Evolutionary conservation across 768 basidiomycete genomes (phyloP), one percentile per base, ranked within the genome.

Genomic region (Amanita brunnescens): DNA sequence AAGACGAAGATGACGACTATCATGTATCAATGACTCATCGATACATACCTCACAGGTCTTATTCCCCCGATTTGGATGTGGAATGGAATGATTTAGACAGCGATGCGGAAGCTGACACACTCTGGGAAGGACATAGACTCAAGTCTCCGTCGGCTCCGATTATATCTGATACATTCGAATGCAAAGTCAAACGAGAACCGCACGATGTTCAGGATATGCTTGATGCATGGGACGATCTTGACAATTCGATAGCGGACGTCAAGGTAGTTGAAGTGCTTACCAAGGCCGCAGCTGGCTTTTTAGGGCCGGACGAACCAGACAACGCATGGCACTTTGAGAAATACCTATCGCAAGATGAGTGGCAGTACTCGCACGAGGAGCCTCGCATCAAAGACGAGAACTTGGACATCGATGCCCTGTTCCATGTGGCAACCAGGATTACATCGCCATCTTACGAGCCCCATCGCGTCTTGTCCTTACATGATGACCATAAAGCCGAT

Each of bases 181-280:
- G 73, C 6, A 55, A 64, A 7, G 75, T 85, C 54, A 83, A 85
- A 62, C 74, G 78, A 55, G 83, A 86, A 55, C 74, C 76, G 1
- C 68, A 67, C 16, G 83, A 87, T 56, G 75, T 85, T 3, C 76
- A 80, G 56, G 77, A 77, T 10, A 75, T 84, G 66, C 63, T 86
- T 39, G 82, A 85, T 51, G 78, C 78, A 14, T 88, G 85, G 85
- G 85, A 87, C 47, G 75, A 77, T 56, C 71, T 80, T 53, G 81
- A 83, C 58, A 59, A 63, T 49, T 61, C 66, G 57, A 57, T 72
- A 33, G 69, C 69, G 2, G 74, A 71, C 21, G 60, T 71, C 21
- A 71, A 70, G 49, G 70, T 76, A 18, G 69, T 73, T n/a, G 66
- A 73, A 47, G 64, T 76, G 6, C 59, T 71, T 30, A 63, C 68